Percentiles rank a stretch among this genome's conserved stretches.
Conservation (phyloP, 2,329 filamentous ascomycete species). For the Stemphylium lycopersici region DNA sequence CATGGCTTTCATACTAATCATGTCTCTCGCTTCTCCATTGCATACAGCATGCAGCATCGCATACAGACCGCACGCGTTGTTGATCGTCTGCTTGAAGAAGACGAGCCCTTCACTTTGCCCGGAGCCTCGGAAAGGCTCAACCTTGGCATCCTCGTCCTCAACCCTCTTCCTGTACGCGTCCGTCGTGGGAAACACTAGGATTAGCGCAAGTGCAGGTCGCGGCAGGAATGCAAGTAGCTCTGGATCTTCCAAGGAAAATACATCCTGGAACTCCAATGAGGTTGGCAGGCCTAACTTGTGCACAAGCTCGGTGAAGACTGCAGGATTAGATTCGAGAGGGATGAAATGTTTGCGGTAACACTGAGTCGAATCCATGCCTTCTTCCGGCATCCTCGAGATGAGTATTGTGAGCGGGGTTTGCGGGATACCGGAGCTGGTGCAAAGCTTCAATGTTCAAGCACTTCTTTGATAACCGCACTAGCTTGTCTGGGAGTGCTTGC, state of each 20-base stretch:
- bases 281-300: conserved; percentile 79
- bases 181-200: conserved; percentile 87
- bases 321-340: conserved; percentile 72
- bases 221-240: conserved; percentile 83
- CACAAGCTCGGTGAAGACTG: conserved; percentile 83
- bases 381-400: neutral
- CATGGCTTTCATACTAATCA: conserved; percentile 58
- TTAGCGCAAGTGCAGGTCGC: conserved; percentile 81
- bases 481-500: neutral
- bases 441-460: neutral
- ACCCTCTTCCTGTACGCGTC: conserved; percentile 74
- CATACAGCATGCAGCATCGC: conserved; percentile 80
- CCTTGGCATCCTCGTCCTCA: conserved; percentile 72
- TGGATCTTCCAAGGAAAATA: conserved; percentile 83
- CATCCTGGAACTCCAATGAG: conserved; percentile 79
- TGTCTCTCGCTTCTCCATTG: conserved; percentile 73
- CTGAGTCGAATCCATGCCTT: neutral
- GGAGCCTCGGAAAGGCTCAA: conserved; percentile 65
- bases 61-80: conserved; percentile 91
- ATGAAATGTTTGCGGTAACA: conserved; percentile 33
- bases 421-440: neutral
- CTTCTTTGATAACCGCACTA: neutral
- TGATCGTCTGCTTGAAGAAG: conserved; percentile 94
- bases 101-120: conserved; percentile 73
- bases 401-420: too few relatives aligned